These are phyloP conservation scores for Yamadazyma aaseri DNA, from an alignment of 1,139 yeast genomes.

Conservation along the genomic window DNA sequence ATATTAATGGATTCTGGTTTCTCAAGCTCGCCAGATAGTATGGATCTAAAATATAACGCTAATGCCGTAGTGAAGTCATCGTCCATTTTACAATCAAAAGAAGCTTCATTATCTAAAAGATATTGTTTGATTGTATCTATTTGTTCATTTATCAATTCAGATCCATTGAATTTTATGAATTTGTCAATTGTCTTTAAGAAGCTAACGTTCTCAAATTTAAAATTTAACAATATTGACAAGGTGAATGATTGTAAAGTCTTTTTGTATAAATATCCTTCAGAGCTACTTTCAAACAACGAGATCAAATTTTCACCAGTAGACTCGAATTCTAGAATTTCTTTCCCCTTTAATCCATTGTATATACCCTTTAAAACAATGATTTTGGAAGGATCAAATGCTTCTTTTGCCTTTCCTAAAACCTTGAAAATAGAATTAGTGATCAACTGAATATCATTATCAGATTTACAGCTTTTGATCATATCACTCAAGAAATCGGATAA, in stretches of 20 bases:
- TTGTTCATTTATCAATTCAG: slow-evolving; percentile 32
- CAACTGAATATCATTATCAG: slow-evolving; percentile 23
- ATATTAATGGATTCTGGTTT: slow-evolving; percentile 2
- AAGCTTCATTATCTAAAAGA: slow-evolving; percentile 12
- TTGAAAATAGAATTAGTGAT: slow-evolving; percentile 34
- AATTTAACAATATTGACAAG: slow-evolving; percentile 43
- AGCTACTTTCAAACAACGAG: slow-evolving; percentile 48
- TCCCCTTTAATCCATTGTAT: slow-evolving; percentile 45
- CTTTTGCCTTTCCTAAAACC: slow-evolving; percentile 46
- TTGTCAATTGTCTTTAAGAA: slow-evolving; percentile 35
- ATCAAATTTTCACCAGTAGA: slow-evolving; percentile 30
- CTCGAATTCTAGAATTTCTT: slow-evolving; percentile 27
- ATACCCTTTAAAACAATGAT: slow-evolving; percentile 62
- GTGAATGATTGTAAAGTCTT: slow-evolving; percentile 51
- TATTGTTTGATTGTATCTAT: slow-evolving; percentile 22
- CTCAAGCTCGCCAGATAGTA: slow-evolving; percentile 3
- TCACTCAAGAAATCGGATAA: slow-evolving; percentile 48
- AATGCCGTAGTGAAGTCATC: slow-evolving; percentile 9
- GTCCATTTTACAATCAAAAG: background rate
- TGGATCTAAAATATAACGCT: slow-evolving; percentile 7
- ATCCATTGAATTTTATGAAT: slow-evolving; percentile 45
- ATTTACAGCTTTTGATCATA: slow-evolving; percentile 37
- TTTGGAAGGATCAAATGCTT: slow-evolving; percentile 71
- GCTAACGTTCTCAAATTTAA: slow-evolving; percentile 17
- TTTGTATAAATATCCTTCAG: slow-evolving; percentile 62